A percentile compares a stretch with the other conserved stretches of the same genome.
Evolutionary conservation across 129 eudicot genomes (phyloP).

Genomic region (Flaveria ramosissima): DNA sequence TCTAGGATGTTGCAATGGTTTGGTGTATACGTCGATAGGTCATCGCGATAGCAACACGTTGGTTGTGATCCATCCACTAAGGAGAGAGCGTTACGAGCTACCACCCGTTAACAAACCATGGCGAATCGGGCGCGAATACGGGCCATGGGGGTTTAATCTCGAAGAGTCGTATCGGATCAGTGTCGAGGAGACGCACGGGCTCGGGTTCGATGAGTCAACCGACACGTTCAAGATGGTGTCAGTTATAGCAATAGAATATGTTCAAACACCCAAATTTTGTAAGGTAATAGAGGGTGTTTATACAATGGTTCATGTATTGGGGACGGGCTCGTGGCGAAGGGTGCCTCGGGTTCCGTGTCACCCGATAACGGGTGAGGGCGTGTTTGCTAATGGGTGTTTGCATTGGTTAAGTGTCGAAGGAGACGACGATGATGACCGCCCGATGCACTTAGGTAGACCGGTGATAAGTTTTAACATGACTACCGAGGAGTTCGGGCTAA

Average conservation of each 20-base stretch:
- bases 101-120: neutral
- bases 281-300: neutral
- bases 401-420: neutral
- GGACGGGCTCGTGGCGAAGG: neutral
- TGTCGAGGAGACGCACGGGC: neutral
- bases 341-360: neutral
- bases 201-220: conserved; percentile 10
- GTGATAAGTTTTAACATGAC: conserved; percentile 2
- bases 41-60: neutral
- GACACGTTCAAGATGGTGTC: conserved; percentile 14
- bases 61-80: conserved; percentile 11
- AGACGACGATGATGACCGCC: neutral
- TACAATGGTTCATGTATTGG: conserved; percentile 25
- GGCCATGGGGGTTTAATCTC: no score
- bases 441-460: neutral
- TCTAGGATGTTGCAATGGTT: conserved; percentile 16
- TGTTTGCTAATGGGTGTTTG: conserved; percentile 15
- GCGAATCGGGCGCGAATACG: neutral
- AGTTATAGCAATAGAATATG: neutral
- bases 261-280: no score
- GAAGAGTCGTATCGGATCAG: no score
- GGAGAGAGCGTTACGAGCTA: conserved; percentile 1
- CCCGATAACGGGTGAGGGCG: neutral
- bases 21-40: neutral
- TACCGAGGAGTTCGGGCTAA: conserved; percentile 10